Evolutionary conservation across 805 yeast genomes (phyloP), one percentile per base, ranked within the genome.

Genomic region (Starmerella powellii): DNA sequence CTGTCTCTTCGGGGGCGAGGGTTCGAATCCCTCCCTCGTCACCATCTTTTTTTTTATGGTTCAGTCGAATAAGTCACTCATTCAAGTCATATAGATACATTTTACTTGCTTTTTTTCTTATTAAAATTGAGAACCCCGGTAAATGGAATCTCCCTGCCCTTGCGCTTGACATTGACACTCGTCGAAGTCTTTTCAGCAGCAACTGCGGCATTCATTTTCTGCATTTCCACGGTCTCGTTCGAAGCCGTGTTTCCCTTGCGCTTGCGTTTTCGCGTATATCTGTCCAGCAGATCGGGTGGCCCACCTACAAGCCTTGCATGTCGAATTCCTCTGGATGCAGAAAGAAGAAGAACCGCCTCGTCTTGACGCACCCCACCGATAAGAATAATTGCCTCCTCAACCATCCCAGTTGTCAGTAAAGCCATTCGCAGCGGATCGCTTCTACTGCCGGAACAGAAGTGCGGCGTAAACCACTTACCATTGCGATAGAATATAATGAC

Each of bases 21-120:
- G 53, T 49, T 49, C 53, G 53, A 49, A 49, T 49, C 53, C 53
- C 51, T 48, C 46, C 53, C 49, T 48, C 51, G 51, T 48, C 53
- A 48, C 51, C 46, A 44, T 42, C 13, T 38, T 40, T 49, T 47
- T 48, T 45, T 28, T 23, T n/a, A n/a, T n/a, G n/a, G n/a, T n/a
- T n/a, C n/a, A n/a, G n/a, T n/a, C n/a, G n/a, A n/a, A n/a, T n/a
- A n/a, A n/a, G n/a, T n/a, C n/a, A n/a, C n/a, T n/a, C n/a, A n/a
- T n/a, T n/a, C 13, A 2, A n/a, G 2, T 31, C 31, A 15, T 21
- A 17, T 31, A 26, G 12, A 31, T 24, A 28, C 8, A 10, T n/a
- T 6, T 30, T 30, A 30, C 19, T 30, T 30, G 6, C 8, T 30
- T 30, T 23, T 23, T 20, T 21, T 21, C 8, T 32, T 32, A 19